phyloP scores from a whole-genome alignment of 2,329 filamentous ascomycete genomes.

The Esteya vermicola region DNA sequence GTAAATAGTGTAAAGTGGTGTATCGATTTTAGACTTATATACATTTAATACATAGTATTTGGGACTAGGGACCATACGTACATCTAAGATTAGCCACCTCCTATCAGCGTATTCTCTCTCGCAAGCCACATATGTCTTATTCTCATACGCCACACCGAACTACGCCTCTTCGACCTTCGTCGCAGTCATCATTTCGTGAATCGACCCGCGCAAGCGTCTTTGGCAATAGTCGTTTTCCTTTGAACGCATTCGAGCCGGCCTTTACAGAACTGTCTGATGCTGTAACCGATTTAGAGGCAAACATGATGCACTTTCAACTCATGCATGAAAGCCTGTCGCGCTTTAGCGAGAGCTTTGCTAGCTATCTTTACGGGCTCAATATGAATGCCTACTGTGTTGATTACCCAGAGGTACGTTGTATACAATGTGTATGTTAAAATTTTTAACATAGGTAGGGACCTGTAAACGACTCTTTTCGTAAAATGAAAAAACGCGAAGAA shows the following conservation, averaged over 20 bases:
- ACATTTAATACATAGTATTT: no score
- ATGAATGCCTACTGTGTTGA: conserved; percentile 99
- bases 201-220: conserved; percentile 45
- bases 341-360: conserved; percentile 92
- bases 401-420: conserved; percentile 66
- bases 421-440: background rate
- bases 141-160: conserved; percentile 67
- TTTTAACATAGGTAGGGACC: conserved; percentile 47
- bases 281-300: conserved; percentile 90
- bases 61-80: no score
- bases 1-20: no score
- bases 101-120: no score
- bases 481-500: conserved; percentile 44
- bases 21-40: no score
- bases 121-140: no score
- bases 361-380: conserved; percentile 89
- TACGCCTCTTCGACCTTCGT: conserved; percentile 81
- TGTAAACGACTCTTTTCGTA: conserved; percentile 66
- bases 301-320: conserved; percentile 92
- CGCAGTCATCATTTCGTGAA: conserved; percentile 75
- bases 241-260: conserved; percentile 73
- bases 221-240: conserved; percentile 46
- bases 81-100: no score
- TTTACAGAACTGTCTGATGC: conserved; percentile 90
- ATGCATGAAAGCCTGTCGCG: conserved; percentile 91